Conservation (phyloP, 2,329 filamentous ascomycete genomes). For the Aaosphaeria pasadenensis region DNA sequence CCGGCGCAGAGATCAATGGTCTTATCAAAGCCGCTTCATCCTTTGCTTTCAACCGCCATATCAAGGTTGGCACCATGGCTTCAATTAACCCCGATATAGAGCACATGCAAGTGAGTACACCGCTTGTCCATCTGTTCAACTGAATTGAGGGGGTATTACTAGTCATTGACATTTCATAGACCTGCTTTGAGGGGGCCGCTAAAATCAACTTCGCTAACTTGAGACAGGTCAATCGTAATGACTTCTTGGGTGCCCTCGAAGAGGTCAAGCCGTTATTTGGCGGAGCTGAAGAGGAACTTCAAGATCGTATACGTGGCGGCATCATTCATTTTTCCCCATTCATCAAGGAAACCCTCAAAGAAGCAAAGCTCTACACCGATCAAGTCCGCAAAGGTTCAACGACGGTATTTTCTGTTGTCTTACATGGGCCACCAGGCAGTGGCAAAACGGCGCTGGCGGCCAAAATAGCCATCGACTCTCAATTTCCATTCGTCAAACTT, state of each 20-base stretch:
- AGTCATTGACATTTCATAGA: too few species aligned
- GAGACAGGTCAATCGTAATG: constrained; percentile 66
- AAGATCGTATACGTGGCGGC: constrained; percentile 70
- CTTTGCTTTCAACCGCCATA: constrained; percentile 87
- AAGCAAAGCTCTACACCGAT: constrained; percentile 74
- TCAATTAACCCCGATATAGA: constrained; percentile 76
- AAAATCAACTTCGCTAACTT: too few species aligned
- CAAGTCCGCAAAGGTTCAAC: constrained; percentile 71
- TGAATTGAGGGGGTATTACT: too few species aligned
- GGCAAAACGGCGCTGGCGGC: constrained; percentile 93
- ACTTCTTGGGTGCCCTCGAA: constrained; percentile 80
- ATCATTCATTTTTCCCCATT: constrained; percentile 77
- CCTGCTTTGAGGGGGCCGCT: too few species aligned
- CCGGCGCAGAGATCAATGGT: constrained; percentile 88
- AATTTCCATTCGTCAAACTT: constrained; percentile 90
- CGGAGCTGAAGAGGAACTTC: constrained; percentile 86
- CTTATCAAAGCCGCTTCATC: constrained; percentile 89
- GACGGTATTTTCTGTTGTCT: constrained; percentile 72
- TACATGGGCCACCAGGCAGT: constrained; percentile 79
- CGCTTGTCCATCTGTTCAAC: too few species aligned
- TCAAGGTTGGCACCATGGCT: constrained; percentile 83
- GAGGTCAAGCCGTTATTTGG: constrained; percentile 94
- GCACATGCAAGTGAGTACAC: constrained; percentile 59
- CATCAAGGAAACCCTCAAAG: constrained; percentile 72
- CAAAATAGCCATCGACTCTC: constrained; percentile 79